phyloP scores from a whole-genome alignment of 345 rosid species.

The Eucalyptus cladocalyx region DNA sequence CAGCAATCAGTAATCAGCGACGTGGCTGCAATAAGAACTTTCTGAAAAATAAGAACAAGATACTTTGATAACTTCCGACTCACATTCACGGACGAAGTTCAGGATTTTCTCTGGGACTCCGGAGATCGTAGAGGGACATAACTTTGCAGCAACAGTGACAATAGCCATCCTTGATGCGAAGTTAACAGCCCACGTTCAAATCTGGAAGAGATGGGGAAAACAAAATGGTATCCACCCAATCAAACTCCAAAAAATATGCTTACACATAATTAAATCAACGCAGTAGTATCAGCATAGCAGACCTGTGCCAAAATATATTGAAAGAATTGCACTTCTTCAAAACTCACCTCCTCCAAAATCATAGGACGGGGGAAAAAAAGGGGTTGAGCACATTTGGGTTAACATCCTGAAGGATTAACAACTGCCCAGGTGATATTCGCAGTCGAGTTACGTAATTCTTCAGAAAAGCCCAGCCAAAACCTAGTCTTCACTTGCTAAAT shows the following conservation, averaged over 20 bases:
- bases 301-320: neutral
- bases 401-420: neutral
- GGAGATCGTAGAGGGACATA: neutral
- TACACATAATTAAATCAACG: neutral
- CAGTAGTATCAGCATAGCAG: neutral
- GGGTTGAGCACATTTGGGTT: neutral
- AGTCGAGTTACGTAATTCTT: neutral
- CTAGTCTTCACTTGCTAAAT: neutral
- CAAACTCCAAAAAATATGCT: neutral
- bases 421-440: neutral
- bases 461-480: neutral
- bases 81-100: conserved; percentile 1
- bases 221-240: neutral
- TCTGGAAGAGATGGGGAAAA: neutral
- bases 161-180: neutral
- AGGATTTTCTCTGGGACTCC: neutral
- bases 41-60: neutral
- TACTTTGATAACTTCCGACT: neutral
- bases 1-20: neutral
- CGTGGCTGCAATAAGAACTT: neutral
- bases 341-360: neutral
- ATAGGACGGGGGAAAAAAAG: neutral
- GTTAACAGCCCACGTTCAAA: neutral
- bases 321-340: neutral
- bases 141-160: conserved; percentile 9